Base-by-base conservation (phyloP, 2,329 filamentous ascomycete genomes). In the Aspergillus clavatus region DNA sequence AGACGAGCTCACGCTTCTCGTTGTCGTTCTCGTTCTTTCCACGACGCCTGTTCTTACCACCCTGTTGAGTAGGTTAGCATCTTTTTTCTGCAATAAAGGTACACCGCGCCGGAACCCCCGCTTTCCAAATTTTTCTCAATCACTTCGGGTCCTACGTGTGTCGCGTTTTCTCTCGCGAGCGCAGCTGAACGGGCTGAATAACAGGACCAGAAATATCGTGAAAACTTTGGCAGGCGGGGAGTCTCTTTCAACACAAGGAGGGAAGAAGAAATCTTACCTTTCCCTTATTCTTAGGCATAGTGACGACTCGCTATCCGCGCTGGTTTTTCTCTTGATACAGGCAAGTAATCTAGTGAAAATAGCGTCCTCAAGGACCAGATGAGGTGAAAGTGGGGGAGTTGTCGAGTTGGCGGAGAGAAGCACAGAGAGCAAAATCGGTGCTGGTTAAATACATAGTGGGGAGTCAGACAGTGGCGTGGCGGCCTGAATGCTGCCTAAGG, bases 21-120 rank as follows among this genome's bases (percentile, higher is more conserved):
- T 96, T 95, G 79, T 97, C 93, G 76, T 93, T 94, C 77, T 95
- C 89, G 81, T 95, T 95, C 86, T 96, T 97, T 76, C 91, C 91
- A 77, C 93, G 83, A 82, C 91, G 86, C 74, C 91, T 80, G 77
- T 97, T 97, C 82, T 97, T 97, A 77, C 91, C 91, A 73, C 91
- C 91, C 89, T 93, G 62, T 80, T 61, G 43, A 48, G 5, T n/a
- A 11, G 38, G 56, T 67, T 56, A 69, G 65, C 40, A 51, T 58
- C 22, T 50, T 42, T 33, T 51, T 40, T 10, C n/a, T n/a, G n/a
- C n/a, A n/a, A n/a, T n/a, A n/a, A n/a, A n/a, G n/a, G n/a, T n/a
- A n/a, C n/a, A n/a, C n/a, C n/a, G n/a, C n/a, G n/a, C n/a, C n/a
- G n/a, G n/a, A n/a, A n/a, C n/a, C n/a, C n/a, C n/a, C n/a, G n/a